Evolutionary conservation across 2,329 filamentous ascomycete species (phyloP).

Genomic region (Diplodia mutila): DNA sequence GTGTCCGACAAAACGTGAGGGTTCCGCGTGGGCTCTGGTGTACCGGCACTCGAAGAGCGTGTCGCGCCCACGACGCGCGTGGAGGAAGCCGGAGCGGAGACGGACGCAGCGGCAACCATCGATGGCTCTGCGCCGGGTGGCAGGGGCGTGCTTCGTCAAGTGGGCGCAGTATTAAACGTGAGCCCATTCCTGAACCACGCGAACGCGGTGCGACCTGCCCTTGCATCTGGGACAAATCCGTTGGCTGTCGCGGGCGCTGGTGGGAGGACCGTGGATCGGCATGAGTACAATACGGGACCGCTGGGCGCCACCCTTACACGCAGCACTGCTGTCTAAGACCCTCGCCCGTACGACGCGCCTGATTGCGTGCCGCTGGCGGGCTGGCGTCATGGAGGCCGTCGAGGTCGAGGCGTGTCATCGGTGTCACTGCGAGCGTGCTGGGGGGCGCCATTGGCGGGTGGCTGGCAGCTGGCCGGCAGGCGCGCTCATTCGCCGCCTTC

Average conservation of each 20-base stretch:
- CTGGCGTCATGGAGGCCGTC: conserved; percentile 20
- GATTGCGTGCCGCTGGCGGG: conserved; percentile 21
- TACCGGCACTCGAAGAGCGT: conserved; percentile 14
- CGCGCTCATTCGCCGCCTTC: conserved; percentile 16
- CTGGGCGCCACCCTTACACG: conserved; percentile 20
- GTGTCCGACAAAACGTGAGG: conserved; percentile 23
- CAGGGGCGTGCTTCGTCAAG: conserved; percentile 21
- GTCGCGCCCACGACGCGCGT: conserved; percentile 13
- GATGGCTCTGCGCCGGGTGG: conserved; percentile 14
- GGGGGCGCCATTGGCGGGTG: conserved; percentile 22
- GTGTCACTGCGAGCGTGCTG: conserved; percentile 17
- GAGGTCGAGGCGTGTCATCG: conserved; percentile 21
- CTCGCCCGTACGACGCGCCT: conserved; percentile 23
- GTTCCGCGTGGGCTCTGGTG: conserved; percentile 23
- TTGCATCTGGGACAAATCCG: conserved; percentile 25
- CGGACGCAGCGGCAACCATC: conserved; percentile 9
- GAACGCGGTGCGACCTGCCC: conserved; percentile 26
- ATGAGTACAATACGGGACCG: conserved; percentile 19
- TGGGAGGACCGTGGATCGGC: conserved; percentile 11
- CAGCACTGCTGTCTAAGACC: conserved; percentile 19
- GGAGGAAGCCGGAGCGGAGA: conserved; percentile 16
- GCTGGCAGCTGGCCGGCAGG: conserved; percentile 19
- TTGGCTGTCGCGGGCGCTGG: conserved; percentile 16
- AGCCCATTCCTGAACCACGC: conserved; percentile 26
- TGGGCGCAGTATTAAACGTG: conserved; percentile 22